Evolutionary conservation across 192 early-diverging fungal genomes (phyloP).

Genomic region (Coemansia sp.): DNA sequence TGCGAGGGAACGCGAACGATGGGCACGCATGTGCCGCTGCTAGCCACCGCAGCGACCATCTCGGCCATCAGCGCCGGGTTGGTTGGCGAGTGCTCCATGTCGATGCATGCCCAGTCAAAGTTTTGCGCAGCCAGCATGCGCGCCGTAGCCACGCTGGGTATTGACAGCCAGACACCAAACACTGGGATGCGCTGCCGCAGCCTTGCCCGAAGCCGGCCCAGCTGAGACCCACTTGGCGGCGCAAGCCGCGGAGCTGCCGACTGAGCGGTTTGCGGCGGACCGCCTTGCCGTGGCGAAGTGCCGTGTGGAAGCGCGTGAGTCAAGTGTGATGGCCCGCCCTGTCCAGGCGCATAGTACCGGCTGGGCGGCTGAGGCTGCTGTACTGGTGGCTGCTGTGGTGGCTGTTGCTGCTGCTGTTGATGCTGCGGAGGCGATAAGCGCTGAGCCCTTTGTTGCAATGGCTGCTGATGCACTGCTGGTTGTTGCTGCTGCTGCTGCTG

Average conservation of each 20-base stretch:
- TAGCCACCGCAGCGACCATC: conserved; percentile 51
- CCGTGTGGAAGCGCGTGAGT: not conserved
- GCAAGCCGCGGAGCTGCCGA: conserved; percentile 6
- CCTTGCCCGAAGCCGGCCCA: conserved; percentile 29
- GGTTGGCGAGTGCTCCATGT: conserved; percentile 51
- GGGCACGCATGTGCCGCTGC: conserved; percentile 47
- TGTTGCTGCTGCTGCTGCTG: not conserved
- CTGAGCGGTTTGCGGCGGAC: not conserved
- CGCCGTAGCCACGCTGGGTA: conserved; percentile 47
- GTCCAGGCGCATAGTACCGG: conserved; percentile 29
- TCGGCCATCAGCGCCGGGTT: conserved; percentile 52
- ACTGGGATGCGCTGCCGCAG: conserved; percentile 36
- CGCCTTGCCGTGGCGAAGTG: conserved; percentile 13
- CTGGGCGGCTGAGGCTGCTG: conserved; percentile 20
- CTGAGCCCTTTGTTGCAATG: conserved; percentile 9
- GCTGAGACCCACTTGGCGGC: not conserved
- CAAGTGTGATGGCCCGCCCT: conserved; percentile 5
- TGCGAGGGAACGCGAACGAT: conserved; percentile 53
- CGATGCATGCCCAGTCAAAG: conserved; percentile 55
- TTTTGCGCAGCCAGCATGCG: conserved; percentile 44
- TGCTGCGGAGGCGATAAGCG: conserved; percentile 2
- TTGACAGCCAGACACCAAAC: conserved; percentile 50
- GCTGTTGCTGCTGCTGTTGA: conserved; percentile 7
- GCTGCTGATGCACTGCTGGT: conserved; percentile 1
- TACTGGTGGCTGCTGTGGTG: not conserved